These are phyloP conservation scores for Pyrus pyrifolia DNA, from an alignment of 306 rosid species.

Conservation along the genomic window DNA sequence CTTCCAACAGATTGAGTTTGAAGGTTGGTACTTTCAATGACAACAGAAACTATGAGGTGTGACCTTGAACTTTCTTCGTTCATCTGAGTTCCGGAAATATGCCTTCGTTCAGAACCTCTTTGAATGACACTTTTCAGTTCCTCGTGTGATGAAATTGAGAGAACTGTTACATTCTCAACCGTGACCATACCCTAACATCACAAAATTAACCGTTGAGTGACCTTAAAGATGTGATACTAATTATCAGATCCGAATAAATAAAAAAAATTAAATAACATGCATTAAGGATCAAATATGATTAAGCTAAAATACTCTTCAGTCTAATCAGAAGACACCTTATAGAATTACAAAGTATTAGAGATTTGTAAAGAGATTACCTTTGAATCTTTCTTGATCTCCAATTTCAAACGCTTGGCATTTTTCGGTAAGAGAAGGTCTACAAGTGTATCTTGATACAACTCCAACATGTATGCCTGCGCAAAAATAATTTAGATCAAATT, in stretches of 20 bases:
- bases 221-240: background rate
- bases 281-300: background rate
- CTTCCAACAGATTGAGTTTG: constrained; percentile 85
- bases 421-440: constrained; percentile 79
- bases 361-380: constrained; percentile 42
- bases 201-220: constrained; percentile 10
- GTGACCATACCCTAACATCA: constrained; percentile 83
- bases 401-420: constrained; percentile 55
- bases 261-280: background rate
- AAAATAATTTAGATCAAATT: background rate
- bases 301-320: background rate
- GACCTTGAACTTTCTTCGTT: constrained; percentile 95
- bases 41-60: constrained; percentile 72
- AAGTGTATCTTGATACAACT: constrained; percentile 90
- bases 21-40: constrained; percentile 83
- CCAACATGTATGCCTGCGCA: constrained; percentile 86
- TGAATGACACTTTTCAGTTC: constrained; percentile 67
- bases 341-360: background rate
- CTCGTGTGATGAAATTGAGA: constrained; percentile 61
- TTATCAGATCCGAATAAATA: background rate
- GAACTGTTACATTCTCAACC: constrained; percentile 63
- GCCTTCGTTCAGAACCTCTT: constrained; percentile 72
- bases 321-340: background rate
- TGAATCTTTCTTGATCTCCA: constrained; percentile 89
- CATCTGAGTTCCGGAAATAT: constrained; percentile 83